Conservation (phyloP, 192 early-diverging fungal genomes). For the Linnemannia elongata region DNA sequence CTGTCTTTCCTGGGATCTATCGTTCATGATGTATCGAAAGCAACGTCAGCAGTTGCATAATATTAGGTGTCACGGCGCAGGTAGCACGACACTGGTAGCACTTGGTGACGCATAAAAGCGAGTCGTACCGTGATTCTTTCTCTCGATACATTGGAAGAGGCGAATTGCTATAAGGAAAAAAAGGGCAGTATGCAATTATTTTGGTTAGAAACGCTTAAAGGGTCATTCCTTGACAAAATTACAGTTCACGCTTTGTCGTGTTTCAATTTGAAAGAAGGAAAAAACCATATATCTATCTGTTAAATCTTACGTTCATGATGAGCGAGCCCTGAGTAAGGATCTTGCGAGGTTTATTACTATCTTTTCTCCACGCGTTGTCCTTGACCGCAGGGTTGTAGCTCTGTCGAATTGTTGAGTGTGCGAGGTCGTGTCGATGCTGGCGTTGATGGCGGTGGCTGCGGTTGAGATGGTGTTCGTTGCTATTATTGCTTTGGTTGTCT, state of each 20-base stretch:
- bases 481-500: neutral
- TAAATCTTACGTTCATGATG: slow-evolving; percentile 39
- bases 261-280: neutral
- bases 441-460: neutral
- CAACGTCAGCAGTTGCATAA: neutral
- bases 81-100: neutral
- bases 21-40: neutral
- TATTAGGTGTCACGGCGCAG: neutral
- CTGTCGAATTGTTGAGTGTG: no score
- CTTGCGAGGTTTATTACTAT: slow-evolving; percentile 51
- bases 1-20: slow-evolving; percentile 18
- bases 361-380: neutral
- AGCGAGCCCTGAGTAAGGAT: slow-evolving; percentile 37
- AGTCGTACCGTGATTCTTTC: slow-evolving; percentile 36
- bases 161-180: slow-evolving; percentile 25
- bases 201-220: neutral
- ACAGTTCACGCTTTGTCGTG: neutral
- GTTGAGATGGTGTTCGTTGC: neutral
- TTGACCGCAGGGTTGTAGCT: neutral
- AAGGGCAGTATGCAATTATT: neutral
- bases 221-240: neutral
- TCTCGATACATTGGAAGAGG: slow-evolving; percentile 24
- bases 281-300: neutral
- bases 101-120: neutral
- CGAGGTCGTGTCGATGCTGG: neutral